These are phyloP conservation scores for Sugiyamaella neomexicana DNA, from an alignment of 1,139 yeast species.

Conservation along the genomic window DNA sequence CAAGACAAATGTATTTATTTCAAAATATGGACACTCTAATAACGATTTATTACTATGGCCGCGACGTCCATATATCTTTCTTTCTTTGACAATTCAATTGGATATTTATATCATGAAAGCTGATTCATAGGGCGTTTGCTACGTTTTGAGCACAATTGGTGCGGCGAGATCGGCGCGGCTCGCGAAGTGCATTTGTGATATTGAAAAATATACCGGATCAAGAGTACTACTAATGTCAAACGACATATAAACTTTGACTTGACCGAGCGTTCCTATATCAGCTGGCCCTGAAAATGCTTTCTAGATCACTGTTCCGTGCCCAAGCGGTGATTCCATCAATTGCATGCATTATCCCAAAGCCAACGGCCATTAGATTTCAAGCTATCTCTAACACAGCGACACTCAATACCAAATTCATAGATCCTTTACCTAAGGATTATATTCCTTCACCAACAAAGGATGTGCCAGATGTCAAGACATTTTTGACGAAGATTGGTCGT, in stretches of 20 bases:
- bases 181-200: too few relatives aligned
- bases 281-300: constrained; percentile 12
- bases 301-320: constrained; percentile 9
- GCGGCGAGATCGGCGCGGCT: too few relatives aligned
- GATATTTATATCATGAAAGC: too few relatives aligned
- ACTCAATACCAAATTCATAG: constrained; percentile 12
- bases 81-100: too few relatives aligned
- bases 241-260: background rate
- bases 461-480: constrained; percentile 73
- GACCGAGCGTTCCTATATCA: background rate
- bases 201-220: too few relatives aligned
- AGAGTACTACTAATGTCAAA: too few relatives aligned
- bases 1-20: background rate
- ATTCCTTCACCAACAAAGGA: constrained; percentile 49
- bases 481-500: constrained; percentile 75
- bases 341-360: constrained; percentile 3
- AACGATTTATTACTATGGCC: too few relatives aligned
- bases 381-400: constrained; percentile 1
- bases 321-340: constrained; percentile 1
- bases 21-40: too few relatives aligned
- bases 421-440: constrained; percentile 14
- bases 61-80: too few relatives aligned
- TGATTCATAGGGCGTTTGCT: too few relatives aligned
- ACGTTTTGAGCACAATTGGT: too few relatives aligned
- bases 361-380: background rate